Percentiles rank a stretch among this genome's conserved stretches.
Evolutionary conservation across 257 asterid genomes (phyloP).

Genomic region (Solanum gracilifrons): DNA sequence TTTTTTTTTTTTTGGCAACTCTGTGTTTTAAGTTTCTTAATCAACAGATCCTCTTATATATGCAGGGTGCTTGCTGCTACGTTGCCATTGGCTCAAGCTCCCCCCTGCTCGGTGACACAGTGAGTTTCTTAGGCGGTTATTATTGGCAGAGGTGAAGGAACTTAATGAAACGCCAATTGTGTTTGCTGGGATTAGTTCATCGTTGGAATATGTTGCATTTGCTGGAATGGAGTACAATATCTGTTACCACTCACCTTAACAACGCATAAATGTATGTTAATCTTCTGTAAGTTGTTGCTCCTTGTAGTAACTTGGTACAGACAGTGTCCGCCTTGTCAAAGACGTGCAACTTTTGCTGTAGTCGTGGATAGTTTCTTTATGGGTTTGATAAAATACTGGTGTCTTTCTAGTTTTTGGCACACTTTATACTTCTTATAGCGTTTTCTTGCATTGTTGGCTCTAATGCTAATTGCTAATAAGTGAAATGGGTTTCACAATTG

Average conservation of each 20-base stretch:
- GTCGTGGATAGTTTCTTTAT: not conserved
- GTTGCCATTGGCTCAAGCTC: conserved; percentile 3
- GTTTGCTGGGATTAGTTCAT: not conserved
- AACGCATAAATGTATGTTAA: not conserved
- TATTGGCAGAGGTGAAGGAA: not conserved
- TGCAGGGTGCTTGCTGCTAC: conserved; percentile 21
- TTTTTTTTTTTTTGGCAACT: not conserved
- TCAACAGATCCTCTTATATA: not conserved
- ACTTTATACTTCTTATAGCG: not conserved
- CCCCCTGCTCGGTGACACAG: conserved; percentile 19
- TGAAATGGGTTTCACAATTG: not conserved
- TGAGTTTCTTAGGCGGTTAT: conserved; percentile 1
- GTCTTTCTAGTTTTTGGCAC: not conserved
- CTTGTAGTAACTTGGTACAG: not conserved
- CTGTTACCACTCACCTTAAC: not conserved
- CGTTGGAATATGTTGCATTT: not conserved
- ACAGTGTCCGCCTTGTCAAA: not conserved
- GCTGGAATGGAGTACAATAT: not conserved
- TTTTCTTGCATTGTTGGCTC: not conserved
- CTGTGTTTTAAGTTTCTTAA: not conserved
- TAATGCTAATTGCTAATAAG: not conserved
- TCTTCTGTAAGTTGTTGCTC: not conserved
- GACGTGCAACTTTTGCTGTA: not conserved
- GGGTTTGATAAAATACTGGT: not conserved
- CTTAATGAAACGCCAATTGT: not conserved